These are phyloP conservation scores for Hypsizygus marmoreus DNA, from an alignment of 768 basidiomycete genomes.

Conservation along the genomic window DNA sequence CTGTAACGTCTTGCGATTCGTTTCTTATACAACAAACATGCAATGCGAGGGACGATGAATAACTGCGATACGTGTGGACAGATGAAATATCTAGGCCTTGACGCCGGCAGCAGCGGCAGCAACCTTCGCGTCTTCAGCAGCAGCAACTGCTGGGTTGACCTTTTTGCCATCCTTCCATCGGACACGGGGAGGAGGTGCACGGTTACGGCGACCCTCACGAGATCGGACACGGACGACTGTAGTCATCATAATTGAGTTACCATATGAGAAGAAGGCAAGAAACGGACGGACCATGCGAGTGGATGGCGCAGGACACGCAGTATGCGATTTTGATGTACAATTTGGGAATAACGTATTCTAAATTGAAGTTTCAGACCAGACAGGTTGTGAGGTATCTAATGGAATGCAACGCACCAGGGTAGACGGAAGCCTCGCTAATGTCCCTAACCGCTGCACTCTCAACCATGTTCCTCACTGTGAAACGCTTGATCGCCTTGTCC, in stretches of 20 bases:
- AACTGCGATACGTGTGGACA: constrained; percentile 19
- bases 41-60: constrained; percentile 15
- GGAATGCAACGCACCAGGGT: constrained; percentile 64
- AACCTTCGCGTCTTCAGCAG: constrained; percentile 86
- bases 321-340: constrained; percentile 98
- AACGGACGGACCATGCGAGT: constrained; percentile 82
- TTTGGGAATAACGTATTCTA: constrained; percentile 96
- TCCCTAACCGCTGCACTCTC: constrained; percentile 98
- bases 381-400: not conserved
- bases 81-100: constrained; percentile 47
- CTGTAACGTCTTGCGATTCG: not conserved
- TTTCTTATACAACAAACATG: not conserved
- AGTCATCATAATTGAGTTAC: constrained; percentile 4
- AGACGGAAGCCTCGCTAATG: constrained; percentile 94
- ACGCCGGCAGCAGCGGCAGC: constrained; percentile 45
- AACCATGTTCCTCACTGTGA: constrained; percentile 99
- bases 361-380: constrained; percentile 4
- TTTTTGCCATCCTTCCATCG: constrained; percentile 97
- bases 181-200: constrained; percentile 93
- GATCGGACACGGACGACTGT: constrained; percentile 98
- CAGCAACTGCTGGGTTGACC: constrained; percentile 93
- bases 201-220: constrained; percentile 93
- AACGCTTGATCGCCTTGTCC: constrained; percentile 99
- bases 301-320: constrained; percentile 99
- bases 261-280: not conserved